Base-by-base conservation (phyloP, 1,139 yeast genomes). In the Taphrina wiesneri region DNA sequence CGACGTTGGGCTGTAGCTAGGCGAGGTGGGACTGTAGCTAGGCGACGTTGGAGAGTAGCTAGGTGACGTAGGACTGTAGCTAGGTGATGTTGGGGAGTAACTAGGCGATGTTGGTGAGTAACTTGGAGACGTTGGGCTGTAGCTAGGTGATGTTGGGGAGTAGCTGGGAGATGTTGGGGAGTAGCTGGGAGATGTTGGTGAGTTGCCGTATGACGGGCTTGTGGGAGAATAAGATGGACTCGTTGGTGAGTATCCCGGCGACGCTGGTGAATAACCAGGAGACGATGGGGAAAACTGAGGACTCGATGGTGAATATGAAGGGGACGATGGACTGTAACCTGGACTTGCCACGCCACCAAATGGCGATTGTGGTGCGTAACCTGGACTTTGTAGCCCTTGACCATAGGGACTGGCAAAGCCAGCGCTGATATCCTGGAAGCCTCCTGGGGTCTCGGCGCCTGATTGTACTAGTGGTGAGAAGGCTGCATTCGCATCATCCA, bases 401-500 rank as follows among this genome's bases (percentile, higher is more conserved):
- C 84, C 86, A 70, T 80, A 82, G 69, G 82, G 79, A 36, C 63
- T 56, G 6, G 69, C 65, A 66, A 76, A 75, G 53, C 82, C 82
- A 60, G 87, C 88, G 68, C 96, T 96, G 75, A 93, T 93, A 69
- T 92, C 96, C 6, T 98, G 90, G 2, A 97, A 97, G 70, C 99
- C 99, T 61, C 86, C 80, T 61, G 85, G 89, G 72, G 89, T 96
- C 41, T 86, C 82, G 66, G 86, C 84, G 71, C 96, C 95, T 23
- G 96, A 88, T 65, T 92, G 90, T 67, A 88, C 96, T 75, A 92
- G 82, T 67, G 99, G 99, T 56, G 99, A 93, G 81, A 95, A 95
- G 32, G 77, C 73, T 2, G 79, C 80, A 60, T 71, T 72, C 71
- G 91, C 91, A 65, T 90, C 90, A 71, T 89, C 91, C 74, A 87